phyloP scores from a whole-genome alignment of 495 filamentous ascomycete species.

The Aspergillus haitiensis region DNA sequence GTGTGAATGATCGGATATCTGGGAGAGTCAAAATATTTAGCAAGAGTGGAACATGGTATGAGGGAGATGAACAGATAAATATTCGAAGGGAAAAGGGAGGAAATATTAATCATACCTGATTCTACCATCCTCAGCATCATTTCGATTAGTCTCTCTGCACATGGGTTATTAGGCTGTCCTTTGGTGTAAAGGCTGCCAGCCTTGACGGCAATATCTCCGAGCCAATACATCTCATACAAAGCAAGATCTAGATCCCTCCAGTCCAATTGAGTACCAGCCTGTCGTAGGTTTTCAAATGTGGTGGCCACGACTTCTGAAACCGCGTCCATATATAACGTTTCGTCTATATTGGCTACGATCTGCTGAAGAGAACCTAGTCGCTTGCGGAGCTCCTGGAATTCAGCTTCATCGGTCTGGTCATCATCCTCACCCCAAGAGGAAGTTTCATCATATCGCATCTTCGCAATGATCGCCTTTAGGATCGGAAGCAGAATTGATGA shows the following conservation, averaged over 20 bases:
- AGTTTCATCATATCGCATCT: conserved; percentile 97
- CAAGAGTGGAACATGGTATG: not conserved
- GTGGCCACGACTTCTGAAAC: conserved; percentile 77
- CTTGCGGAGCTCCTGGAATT: conserved; percentile 93
- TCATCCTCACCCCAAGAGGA: conserved; percentile 92
- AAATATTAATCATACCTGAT: conserved; percentile 60
- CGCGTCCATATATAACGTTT: conserved; percentile 80
- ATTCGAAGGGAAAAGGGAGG: not conserved
- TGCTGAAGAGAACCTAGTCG: conserved; percentile 86
- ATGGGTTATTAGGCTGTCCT: conserved; percentile 69
- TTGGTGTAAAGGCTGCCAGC: conserved; percentile 82
- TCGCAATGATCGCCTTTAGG: conserved; percentile 83
- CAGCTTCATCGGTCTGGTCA: conserved; percentile 94
- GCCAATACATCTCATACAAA: conserved; percentile 95
- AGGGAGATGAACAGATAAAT: not conserved
- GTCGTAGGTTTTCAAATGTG: conserved; percentile 75
- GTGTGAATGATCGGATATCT: conserved; percentile 81
- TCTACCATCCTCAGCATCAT: conserved; percentile 97
- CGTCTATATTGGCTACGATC: conserved; percentile 79
- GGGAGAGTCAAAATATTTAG: conserved; percentile 19
- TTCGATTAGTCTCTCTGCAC: conserved; percentile 72
- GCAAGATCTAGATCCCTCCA: conserved; percentile 96
- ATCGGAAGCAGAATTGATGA: conserved; percentile 78
- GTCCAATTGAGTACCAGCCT: conserved; percentile 70
- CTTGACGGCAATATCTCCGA: conserved; percentile 86